Base-by-base conservation (phyloP, 164 flowering plant species). In the Piper betle region DNA sequence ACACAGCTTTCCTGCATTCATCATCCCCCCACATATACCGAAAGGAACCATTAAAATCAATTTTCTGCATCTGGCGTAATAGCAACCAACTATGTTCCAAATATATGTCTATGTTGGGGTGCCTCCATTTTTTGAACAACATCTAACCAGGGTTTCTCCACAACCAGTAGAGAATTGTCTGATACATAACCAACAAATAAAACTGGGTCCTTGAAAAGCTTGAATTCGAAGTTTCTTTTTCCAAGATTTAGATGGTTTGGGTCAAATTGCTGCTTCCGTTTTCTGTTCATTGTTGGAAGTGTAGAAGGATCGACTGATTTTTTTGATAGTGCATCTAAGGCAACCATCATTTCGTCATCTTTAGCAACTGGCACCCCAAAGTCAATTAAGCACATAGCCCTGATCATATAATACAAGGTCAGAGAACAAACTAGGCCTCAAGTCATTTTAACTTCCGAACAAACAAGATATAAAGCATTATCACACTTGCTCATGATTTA, bases 51-150 rank as follows among this genome's bases (percentile, higher is more conserved):
- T 25, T 25, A 46, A 15, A 46, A 5, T 12, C 50, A 46, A 46
- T 46, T 46, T 46, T 12, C 50, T 9, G 11, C 10, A 3, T 46
- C 15, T 46, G 50, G 7, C 15, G 6, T 46, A 2, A 12, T 6
- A 10, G 7, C 15, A 46, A 5, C 16, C 64, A 65, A 33, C 71
- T 73, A 93, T 58, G 91, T 69, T 68, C 99, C 99, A 68, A 58
- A 93, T 55, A 93, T 78, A 76, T 90, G 91, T 90, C 93, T 90
- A 79, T 93, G 99, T 53, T 90, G 83, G 16, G 99, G 98, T n/a
- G 86, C 69, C 58, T 85, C 91, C 10, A 94, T 77, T 52, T 68
- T 67, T 69, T 75, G 77, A 66, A 85, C 86, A 33, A 91, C 87
- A 58, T 85, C 86, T 72, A 78, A 69, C 99, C 99, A 94, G n/a